These are phyloP conservation scores for Endocarpon pusillum DNA, from an alignment of 495 filamentous ascomycete genomes.

Conservation along the genomic window DNA sequence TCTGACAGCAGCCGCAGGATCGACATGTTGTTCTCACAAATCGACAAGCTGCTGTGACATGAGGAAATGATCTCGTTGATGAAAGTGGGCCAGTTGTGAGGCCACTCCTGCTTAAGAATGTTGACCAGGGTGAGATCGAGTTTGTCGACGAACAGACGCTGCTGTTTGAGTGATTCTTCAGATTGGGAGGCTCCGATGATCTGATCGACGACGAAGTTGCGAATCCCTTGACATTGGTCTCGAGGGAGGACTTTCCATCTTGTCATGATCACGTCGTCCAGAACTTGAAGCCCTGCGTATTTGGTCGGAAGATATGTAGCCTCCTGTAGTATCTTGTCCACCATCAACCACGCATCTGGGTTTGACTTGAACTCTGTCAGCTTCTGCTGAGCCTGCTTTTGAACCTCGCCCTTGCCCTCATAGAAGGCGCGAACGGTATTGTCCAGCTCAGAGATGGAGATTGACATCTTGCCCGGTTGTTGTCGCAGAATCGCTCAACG, in stretches of 20 bases:
- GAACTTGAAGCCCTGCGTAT: conserved; percentile 88
- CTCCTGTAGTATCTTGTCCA: conserved; percentile 85
- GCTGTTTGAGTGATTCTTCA: conserved; percentile 64
- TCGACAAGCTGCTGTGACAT: conserved; percentile 81
- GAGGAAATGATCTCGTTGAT: conserved; percentile 98
- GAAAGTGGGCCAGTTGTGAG: conserved; percentile 99
- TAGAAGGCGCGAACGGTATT: conserved; percentile 90
- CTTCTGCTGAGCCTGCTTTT: conserved; percentile 90
- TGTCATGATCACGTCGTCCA: conserved; percentile 97
- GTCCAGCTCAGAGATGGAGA: conserved; percentile 84
- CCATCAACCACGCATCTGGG: conserved; percentile 90
- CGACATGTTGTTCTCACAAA: conserved; percentile 99
- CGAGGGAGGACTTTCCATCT: conserved; percentile 94
- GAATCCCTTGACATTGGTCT: conserved; percentile 93
- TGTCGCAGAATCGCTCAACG: conserved; percentile 1
- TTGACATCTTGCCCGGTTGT: conserved; percentile 36
- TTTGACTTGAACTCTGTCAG: conserved; percentile 99
- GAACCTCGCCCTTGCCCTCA: conserved; percentile 89
- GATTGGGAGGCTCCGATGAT: conserved; percentile 84
- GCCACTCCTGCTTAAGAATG: conserved; percentile 98
- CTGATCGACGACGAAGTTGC: conserved; percentile 95
- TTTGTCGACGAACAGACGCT: conserved; percentile 88
- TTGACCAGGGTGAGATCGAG: conserved; percentile 93
- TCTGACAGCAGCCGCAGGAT: conserved; percentile 91
- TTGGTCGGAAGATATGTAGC: conserved; percentile 90